Percentiles rank a stretch among this genome's conserved stretches.
Evolutionary conservation across 371 early-diverging fungal species (phyloP).

Genomic region (Mucor circinelloides): DNA sequence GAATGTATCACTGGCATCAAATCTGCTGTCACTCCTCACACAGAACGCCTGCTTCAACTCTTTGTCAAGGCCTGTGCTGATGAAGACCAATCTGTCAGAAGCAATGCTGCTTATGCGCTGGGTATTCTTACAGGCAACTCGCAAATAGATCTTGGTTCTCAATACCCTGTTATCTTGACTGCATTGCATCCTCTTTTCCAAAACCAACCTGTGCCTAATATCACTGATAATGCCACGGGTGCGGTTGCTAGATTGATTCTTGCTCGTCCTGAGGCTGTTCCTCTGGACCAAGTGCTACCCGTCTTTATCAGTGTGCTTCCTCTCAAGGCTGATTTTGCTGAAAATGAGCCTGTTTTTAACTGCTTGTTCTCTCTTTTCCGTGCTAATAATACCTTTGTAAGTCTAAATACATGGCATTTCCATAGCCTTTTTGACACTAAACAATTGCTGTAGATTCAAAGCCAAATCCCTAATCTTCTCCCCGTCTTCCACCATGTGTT

Average conservation of each 20-base stretch:
- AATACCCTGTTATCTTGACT: slow-evolving; percentile 73
- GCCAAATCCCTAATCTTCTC: slow-evolving; percentile 41
- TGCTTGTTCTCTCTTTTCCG: slow-evolving; percentile 66
- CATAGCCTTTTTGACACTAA: not conserved
- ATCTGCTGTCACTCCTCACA: slow-evolving; percentile 73
- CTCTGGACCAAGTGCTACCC: slow-evolving; percentile 76
- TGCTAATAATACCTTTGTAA: slow-evolving; percentile 43
- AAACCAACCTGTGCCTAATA: slow-evolving; percentile 63
- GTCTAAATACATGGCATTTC: not conserved
- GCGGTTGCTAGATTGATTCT: slow-evolving; percentile 41
- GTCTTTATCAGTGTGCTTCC: slow-evolving; percentile 73
- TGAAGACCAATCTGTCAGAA: slow-evolving; percentile 80
- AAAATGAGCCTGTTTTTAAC: slow-evolving; percentile 79
- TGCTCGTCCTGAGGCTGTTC: slow-evolving; percentile 70
- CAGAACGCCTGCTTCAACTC: slow-evolving; percentile 65
- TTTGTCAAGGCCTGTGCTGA: slow-evolving; percentile 76
- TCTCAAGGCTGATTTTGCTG: slow-evolving; percentile 76
- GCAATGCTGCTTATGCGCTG: slow-evolving; percentile 85
- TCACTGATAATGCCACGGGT: slow-evolving; percentile 82
- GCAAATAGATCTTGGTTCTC: slow-evolving; percentile 68
- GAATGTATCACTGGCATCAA: slow-evolving; percentile 82
- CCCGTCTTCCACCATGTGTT: slow-evolving; percentile 53
- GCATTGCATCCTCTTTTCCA: slow-evolving; percentile 77
- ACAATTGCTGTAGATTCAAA: slow-evolving; percentile 24
- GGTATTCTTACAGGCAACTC: slow-evolving; percentile 76